Evolutionary conservation across 2,329 filamentous ascomycete genomes (phyloP).

Genomic region (Fusarium duplospermum): DNA sequence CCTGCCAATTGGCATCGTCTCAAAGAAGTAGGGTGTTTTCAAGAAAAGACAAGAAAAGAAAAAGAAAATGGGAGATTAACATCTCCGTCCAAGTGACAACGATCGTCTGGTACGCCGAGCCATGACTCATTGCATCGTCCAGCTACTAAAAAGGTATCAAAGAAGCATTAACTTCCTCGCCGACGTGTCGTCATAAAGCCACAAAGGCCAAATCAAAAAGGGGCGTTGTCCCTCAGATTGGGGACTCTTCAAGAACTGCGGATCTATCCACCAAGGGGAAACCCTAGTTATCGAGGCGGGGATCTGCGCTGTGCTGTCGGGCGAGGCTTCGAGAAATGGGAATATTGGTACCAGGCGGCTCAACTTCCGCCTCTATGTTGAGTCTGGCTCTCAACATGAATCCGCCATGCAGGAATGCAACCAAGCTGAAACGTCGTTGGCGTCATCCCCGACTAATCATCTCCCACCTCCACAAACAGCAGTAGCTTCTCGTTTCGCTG

Average conservation of each 20-base stretch:
- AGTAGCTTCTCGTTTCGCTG: conserved; percentile 89
- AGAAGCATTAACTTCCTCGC: conserved; percentile 43
- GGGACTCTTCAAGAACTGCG: conserved; percentile 34
- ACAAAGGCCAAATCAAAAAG: conserved; percentile 20
- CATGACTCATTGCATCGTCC: conserved; percentile 40
- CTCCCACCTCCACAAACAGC: conserved; percentile 73
- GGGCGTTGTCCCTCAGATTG: conserved; percentile 23
- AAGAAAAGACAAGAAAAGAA: conserved; percentile 20
- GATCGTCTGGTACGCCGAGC: conserved; percentile 40
- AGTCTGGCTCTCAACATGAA: conserved; percentile 20
- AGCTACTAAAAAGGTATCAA: conserved; percentile 47
- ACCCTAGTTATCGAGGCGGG: conserved; percentile 18
- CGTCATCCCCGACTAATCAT: conserved; percentile 13
- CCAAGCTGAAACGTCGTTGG: conserved; percentile 37
- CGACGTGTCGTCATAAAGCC: conserved; percentile 42
- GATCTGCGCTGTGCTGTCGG: conserved; percentile 13
- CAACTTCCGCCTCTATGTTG: conserved; percentile 11
- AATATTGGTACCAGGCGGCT: conserved; percentile 8
- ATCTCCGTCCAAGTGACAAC: conserved; percentile 34
- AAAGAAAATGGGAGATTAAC: conserved; percentile 19
- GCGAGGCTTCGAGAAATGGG: conserved; percentile 13
- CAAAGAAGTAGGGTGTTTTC: conserved; percentile 23
- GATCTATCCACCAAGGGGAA: conserved; percentile 28
- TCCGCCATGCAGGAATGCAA: conserved; percentile 21
- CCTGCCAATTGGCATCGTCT: conserved; percentile 20